phyloP scores from a whole-genome alignment of 2,329 filamentous ascomycete genomes.

The Neonectria hederae region DNA sequence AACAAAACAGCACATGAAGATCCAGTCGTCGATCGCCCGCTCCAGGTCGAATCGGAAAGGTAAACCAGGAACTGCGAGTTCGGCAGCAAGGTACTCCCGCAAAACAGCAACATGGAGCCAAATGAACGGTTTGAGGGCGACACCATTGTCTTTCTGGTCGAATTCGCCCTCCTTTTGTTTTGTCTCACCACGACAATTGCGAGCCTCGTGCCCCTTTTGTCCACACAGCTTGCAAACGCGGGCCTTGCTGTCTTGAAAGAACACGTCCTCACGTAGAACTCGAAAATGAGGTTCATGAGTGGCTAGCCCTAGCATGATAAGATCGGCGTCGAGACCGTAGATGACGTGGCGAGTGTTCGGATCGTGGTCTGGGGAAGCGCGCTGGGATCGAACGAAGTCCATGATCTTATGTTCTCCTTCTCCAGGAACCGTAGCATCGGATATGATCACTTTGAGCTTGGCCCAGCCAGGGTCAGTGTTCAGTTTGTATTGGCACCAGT shows the following conservation, averaged over 20 bases:
- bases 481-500: slow-evolving; percentile 97
- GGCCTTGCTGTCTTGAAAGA: slow-evolving; percentile 85
- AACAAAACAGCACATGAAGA: slow-evolving; percentile 99
- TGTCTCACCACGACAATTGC: slow-evolving; percentile 81
- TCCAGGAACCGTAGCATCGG: slow-evolving; percentile 95
- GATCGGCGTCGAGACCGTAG: slow-evolving; percentile 95
- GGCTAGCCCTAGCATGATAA: slow-evolving; percentile 97
- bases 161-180: slow-evolving; percentile 83
- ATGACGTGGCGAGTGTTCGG: slow-evolving; percentile 98
- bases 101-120: slow-evolving; percentile 95
- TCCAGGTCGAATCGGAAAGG: slow-evolving; percentile 93
- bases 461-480: slow-evolving; percentile 97
- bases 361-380: slow-evolving; percentile 88
- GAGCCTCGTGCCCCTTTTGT: slow-evolving; percentile 89
- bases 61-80: slow-evolving; percentile 83
- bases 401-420: slow-evolving; percentile 99
- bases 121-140: slow-evolving; percentile 89
- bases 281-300: slow-evolving; percentile 98
- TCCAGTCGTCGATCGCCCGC: slow-evolving; percentile 95
- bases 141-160: slow-evolving; percentile 80
- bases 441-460: slow-evolving; percentile 96
- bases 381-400: slow-evolving; percentile 95
- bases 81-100: slow-evolving; percentile 90
- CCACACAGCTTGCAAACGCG: slow-evolving; percentile 89
- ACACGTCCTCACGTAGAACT: slow-evolving; percentile 95